Percentiles rank a stretch among this genome's conserved stretches.
These are phyloP conservation scores for Yarrowia alimentaria DNA, from an alignment of 805 yeast genomes.

Conservation along the genomic window DNA sequence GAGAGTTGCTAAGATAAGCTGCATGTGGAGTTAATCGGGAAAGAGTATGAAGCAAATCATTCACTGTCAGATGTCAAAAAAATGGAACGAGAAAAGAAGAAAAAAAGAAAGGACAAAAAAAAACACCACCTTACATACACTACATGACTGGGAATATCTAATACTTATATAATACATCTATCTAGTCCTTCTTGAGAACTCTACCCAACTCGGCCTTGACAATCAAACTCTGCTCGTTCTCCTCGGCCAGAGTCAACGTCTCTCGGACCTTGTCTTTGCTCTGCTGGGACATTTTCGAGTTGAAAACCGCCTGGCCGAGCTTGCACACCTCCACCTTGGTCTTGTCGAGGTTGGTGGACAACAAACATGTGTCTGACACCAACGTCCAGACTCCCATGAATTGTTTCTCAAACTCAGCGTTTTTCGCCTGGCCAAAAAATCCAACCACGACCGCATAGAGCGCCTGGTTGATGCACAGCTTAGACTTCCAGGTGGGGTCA, in stretches of 20 bases:
- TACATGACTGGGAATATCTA: too few relatives aligned
- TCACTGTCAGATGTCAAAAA: too few relatives aligned
- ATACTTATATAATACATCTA: not conserved
- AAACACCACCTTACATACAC: too few relatives aligned
- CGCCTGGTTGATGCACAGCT: slow-evolving; percentile 12
- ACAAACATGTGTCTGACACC: slow-evolving; percentile 6
- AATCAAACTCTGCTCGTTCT: slow-evolving; percentile 19
- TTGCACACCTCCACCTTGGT: slow-evolving; percentile 23
- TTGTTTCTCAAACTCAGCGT: not conserved
- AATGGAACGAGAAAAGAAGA: too few relatives aligned
- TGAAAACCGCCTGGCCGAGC: slow-evolving; percentile 19
- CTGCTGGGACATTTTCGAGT: slow-evolving; percentile 19
- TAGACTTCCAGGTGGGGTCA: slow-evolving; percentile 15
- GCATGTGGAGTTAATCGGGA: too few relatives aligned
- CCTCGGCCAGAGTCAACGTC: slow-evolving; percentile 5
- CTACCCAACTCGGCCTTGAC: slow-evolving; percentile 19
- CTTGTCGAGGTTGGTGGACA: slow-evolving; percentile 8
- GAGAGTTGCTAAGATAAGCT: too few relatives aligned
- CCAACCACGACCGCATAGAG: slow-evolving; percentile 16
- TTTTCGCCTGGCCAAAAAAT: slow-evolving; percentile 9
- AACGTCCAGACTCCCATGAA: slow-evolving; percentile 1
- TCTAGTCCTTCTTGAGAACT: not conserved
- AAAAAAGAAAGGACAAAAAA: too few relatives aligned
- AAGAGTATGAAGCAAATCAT: too few relatives aligned
- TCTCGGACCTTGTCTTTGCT: slow-evolving; percentile 16